phyloP scores from a whole-genome alignment of 495 filamentous ascomycete genomes.

The Tuber indicum region DNA sequence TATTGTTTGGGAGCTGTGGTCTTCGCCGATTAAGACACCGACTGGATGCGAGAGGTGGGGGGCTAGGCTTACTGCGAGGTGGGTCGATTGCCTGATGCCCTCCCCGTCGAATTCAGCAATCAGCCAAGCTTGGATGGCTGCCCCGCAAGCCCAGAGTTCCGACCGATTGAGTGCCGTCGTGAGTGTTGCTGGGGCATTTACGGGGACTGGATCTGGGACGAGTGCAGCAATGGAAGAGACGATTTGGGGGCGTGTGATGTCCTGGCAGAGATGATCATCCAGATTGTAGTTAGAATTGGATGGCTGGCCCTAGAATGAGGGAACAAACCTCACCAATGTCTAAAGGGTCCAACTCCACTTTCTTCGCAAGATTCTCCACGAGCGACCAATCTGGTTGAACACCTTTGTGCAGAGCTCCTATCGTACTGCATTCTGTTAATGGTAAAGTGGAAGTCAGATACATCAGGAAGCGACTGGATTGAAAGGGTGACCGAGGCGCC shows the following conservation, averaged over 20 bases:
- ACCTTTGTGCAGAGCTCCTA: slow-evolving; percentile 72
- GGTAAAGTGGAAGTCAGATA: slow-evolving; percentile 81
- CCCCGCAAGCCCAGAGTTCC: slow-evolving; percentile 80
- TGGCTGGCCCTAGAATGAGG: slow-evolving; percentile 1
- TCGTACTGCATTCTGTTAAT: slow-evolving; percentile 93
- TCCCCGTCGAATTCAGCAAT: slow-evolving; percentile 86
- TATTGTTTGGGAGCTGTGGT: slow-evolving; percentile 65
- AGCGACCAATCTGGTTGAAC: slow-evolving; percentile 77
- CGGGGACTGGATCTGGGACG: no score
- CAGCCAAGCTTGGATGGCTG: slow-evolving; percentile 88
- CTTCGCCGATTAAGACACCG: slow-evolving; percentile 67
- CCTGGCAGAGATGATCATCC: slow-evolving; percentile 86
- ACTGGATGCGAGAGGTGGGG: slow-evolving; percentile 83
- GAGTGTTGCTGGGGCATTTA: no score
- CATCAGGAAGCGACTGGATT: slow-evolving; percentile 78
- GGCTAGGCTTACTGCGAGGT: slow-evolving; percentile 91
- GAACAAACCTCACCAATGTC: slow-evolving; percentile 72
- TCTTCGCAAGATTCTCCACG: slow-evolving; percentile 76
- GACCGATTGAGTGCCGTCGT: no score
- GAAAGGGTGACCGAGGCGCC: slow-evolving; percentile 81
- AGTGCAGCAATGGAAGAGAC: no score
- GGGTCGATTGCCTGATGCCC: slow-evolving; percentile 91
- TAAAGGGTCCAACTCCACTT: slow-evolving; percentile 83
- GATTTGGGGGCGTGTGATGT: slow-evolving; percentile 89
- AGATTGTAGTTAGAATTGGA: slow-evolving; percentile 2